These are phyloP conservation scores for Rhodamnia argentea DNA, from an alignment of 345 rosid species.

Conservation along the genomic window DNA sequence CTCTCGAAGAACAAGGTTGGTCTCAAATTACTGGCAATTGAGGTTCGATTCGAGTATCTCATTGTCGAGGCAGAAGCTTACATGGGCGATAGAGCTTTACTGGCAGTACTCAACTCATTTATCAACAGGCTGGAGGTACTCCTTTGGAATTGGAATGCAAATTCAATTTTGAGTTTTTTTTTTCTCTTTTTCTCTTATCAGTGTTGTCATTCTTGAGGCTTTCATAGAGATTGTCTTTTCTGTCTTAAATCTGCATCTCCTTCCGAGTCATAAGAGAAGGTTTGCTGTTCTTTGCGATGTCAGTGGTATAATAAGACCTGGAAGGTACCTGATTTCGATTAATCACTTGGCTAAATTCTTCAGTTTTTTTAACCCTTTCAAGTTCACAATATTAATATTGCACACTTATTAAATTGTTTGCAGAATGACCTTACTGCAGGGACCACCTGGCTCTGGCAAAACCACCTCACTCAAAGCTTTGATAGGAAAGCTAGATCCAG, in stretches of 20 bases:
- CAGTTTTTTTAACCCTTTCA: background rate
- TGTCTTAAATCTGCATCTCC: background rate
- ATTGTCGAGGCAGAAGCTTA: constrained; percentile 7
- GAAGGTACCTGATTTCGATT: background rate
- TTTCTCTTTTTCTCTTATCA: background rate
- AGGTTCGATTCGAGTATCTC: constrained; percentile 6
- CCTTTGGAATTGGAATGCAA: no score
- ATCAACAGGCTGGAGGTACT: background rate
- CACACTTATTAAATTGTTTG: background rate
- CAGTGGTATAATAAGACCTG: constrained; percentile 5
- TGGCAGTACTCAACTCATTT: background rate
- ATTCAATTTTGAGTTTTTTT: no score
- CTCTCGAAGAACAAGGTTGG: background rate
- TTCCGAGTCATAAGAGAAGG: constrained; percentile 2
- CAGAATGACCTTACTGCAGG: constrained; percentile 4
- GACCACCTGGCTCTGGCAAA: constrained; percentile 9
- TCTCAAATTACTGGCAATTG: background rate
- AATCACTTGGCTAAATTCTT: background rate
- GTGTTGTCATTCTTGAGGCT: background rate
- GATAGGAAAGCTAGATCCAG: background rate
- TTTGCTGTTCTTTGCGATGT: constrained; percentile 2
- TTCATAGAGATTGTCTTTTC: background rate
- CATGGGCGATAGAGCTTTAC: constrained; percentile 6
- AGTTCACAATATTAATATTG: background rate
- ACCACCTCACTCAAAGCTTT: constrained; percentile 5